Evolutionary conservation across 192 early-diverging fungal species (phyloP).

Genomic region (Mortierella antarctica): DNA sequence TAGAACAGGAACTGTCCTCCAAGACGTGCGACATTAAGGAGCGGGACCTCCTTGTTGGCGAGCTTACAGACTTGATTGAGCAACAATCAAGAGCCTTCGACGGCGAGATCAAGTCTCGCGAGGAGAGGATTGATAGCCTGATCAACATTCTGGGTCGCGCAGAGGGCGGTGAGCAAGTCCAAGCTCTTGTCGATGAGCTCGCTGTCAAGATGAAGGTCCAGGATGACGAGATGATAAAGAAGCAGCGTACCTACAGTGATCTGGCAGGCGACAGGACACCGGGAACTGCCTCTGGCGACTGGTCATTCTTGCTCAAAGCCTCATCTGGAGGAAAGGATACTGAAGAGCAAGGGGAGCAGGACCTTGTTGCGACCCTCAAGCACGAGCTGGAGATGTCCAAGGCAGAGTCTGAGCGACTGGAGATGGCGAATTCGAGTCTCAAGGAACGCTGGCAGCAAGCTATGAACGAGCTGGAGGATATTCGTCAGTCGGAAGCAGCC

Average conservation of each 20-base stretch:
- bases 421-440: constrained; percentile 36
- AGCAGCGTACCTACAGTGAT: constrained; percentile 18
- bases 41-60: constrained; percentile 39
- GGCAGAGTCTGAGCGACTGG: constrained; percentile 17
- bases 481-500: constrained; percentile 28
- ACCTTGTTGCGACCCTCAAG: constrained; percentile 27
- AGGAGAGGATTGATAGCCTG: constrained; percentile 37
- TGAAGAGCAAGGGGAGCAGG: constrained; percentile 14
- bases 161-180: constrained; percentile 33
- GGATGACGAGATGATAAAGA: constrained; percentile 29
- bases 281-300: constrained; percentile 11
- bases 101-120: constrained; percentile 23
- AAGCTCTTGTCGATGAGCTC: constrained; percentile 33
- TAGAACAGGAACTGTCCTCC: constrained; percentile 43
- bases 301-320: constrained; percentile 24
- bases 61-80: constrained; percentile 42
- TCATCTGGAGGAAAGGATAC: constrained; percentile 1
- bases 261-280: background rate
- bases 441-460: constrained; percentile 49
- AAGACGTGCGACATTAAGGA: constrained; percentile 44
- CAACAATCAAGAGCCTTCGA: constrained; percentile 30
- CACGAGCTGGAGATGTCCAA: constrained; percentile 31
- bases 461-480: constrained; percentile 35
- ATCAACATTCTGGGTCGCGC: constrained; percentile 16
- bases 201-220: constrained; percentile 37